Conservation (phyloP, 495 filamentous ascomycete genomes). For the Hypomontagnella monticulosa region DNA sequence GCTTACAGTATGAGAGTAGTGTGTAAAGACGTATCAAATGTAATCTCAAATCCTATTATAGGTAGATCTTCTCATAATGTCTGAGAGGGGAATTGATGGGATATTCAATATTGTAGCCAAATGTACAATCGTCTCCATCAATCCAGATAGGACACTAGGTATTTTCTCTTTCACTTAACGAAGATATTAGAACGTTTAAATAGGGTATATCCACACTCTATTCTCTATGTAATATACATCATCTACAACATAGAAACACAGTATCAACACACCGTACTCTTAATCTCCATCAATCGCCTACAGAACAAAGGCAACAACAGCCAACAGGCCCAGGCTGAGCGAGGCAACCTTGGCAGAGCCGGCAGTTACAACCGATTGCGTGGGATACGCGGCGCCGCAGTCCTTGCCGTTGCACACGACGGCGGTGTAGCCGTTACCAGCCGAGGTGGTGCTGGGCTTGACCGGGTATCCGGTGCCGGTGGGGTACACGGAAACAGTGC, state of each 20-base stretch:
- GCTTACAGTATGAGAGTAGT: too few relatives aligned
- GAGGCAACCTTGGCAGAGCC: conserved; percentile 28
- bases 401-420: conserved; percentile 15
- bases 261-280: not conserved
- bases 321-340: conserved; percentile 29
- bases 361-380: conserved; percentile 23
- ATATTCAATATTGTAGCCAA: too few relatives aligned
- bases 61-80: too few relatives aligned
- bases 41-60: too few relatives aligned
- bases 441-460: conserved; percentile 12
- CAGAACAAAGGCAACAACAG: conserved; percentile 23
- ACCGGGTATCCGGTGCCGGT: conserved; percentile 30
- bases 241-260: not conserved
- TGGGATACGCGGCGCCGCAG: conserved; percentile 23
- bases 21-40: too few relatives aligned
- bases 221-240: not conserved
- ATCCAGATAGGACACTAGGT: too few relatives aligned
- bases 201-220: conserved; percentile 6
- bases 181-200: not conserved
- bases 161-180: not conserved
- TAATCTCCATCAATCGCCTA: not conserved
- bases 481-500: conserved; percentile 14
- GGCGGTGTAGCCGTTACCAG: conserved; percentile 7
- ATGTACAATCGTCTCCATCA: not conserved
- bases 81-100: too few relatives aligned